These are phyloP conservation scores for Vigna nakashimae DNA, from an alignment of 306 rosid genomes.

Conservation along the genomic window DNA sequence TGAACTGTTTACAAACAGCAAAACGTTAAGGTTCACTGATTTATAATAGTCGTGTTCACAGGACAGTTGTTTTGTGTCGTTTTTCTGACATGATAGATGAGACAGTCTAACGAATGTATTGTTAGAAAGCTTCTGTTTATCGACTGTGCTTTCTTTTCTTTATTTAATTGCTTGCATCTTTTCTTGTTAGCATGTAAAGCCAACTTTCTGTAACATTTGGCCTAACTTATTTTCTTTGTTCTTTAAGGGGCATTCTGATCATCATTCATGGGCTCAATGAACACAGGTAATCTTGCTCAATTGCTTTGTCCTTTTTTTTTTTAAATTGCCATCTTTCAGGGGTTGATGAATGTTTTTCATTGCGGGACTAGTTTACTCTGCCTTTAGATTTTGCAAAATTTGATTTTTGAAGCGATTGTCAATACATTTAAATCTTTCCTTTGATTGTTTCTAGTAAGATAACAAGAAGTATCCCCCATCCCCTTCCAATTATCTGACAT, in stretches of 20 bases:
- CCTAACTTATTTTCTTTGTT: constrained; percentile 37
- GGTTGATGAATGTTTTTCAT: background rate
- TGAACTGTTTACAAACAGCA: background rate
- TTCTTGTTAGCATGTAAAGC: constrained; percentile 23
- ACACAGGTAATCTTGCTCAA: constrained; percentile 68
- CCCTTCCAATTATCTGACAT: constrained; percentile 25
- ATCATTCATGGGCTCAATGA: constrained; percentile 98
- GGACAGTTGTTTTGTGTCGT: constrained; percentile 24
- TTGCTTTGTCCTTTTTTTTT: background rate
- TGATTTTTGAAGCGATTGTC: background rate
- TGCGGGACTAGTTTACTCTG: background rate
- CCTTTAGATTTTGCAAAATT: background rate
- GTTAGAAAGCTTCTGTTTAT: constrained; percentile 6
- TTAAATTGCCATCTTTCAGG: background rate
- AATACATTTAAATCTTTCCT: constrained; percentile 9
- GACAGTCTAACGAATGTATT: constrained; percentile 19
- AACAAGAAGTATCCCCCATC: background rate
- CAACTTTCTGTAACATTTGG: constrained; percentile 31
- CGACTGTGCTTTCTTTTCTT: background rate
- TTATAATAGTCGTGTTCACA: background rate
- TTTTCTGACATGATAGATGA: background rate
- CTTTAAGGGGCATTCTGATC: constrained; percentile 82
- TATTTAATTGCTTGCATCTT: background rate
- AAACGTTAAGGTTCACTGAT: background rate
- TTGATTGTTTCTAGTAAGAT: constrained; percentile 17